Conservation (phyloP, 495 filamentous ascomycete species). For the Talaromyces borbonicus region DNA sequence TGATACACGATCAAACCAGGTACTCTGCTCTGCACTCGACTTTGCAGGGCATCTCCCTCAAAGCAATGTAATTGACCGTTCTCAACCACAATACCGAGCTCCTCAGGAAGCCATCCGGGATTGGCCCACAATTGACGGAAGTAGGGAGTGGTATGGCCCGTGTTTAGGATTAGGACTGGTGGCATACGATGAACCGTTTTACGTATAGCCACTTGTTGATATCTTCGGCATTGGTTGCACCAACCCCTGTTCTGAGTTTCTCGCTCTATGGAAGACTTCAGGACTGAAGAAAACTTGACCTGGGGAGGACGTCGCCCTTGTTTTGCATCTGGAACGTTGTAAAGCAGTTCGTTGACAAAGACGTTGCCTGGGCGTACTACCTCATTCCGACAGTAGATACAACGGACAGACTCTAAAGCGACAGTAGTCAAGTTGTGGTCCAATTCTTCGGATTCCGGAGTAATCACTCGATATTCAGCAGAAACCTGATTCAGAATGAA, state of each 20-base stretch:
- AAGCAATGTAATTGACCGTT: conserved; percentile 78
- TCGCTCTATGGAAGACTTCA: conserved; percentile 79
- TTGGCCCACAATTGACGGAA: conserved; percentile 73
- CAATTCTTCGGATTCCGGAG: conserved; percentile 45
- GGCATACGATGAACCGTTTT: conserved; percentile 74
- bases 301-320: conserved; percentile 42
- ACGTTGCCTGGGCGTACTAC: conserved; percentile 56
- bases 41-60: conserved; percentile 65
- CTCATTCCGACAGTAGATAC: conserved; percentile 74
- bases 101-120: conserved; percentile 82
- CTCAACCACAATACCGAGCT: conserved; percentile 80
- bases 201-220: conserved; percentile 68
- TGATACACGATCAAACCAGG: conserved; percentile 73
- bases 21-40: conserved; percentile 50
- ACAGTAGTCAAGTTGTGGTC: conserved; percentile 49
- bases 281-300: conserved; percentile 66
- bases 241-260: conserved; percentile 76
- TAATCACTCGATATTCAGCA: conserved; percentile 55
- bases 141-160: conserved; percentile 59
- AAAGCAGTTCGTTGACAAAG: conserved; percentile 74
- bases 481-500: conserved; percentile 67
- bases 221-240: conserved; percentile 80
- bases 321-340: conserved; percentile 48
- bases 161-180: conserved; percentile 74
- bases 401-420: conserved; percentile 55